Conservation (phyloP, 257 asterid species). For the Ilex asprella region DNA sequence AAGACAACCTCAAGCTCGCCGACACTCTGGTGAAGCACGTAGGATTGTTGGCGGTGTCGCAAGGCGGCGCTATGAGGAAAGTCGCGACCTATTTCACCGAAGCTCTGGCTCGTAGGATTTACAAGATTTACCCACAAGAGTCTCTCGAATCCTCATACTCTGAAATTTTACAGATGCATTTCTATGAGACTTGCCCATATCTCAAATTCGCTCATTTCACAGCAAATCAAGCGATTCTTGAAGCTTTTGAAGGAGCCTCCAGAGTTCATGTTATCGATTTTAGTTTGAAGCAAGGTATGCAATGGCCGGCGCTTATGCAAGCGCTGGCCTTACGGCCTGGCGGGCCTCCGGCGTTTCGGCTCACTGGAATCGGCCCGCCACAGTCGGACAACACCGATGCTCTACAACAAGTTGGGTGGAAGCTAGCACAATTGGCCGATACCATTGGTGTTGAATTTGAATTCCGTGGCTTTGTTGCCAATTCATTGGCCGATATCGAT, state of each 20-base stretch:
- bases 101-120: conserved; percentile 58
- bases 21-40: conserved; percentile 65
- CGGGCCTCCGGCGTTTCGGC: conserved; percentile 64
- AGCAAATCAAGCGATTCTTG: conserved; percentile 75
- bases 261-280: conserved; percentile 71
- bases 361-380: conserved; percentile 77
- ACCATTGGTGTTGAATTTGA: conserved; percentile 64
- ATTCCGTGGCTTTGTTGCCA: conserved; percentile 64
- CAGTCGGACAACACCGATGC: conserved; percentile 69
- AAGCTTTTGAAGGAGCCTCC: conserved; percentile 48
- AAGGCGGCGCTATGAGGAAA: conserved; percentile 73
- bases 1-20: conserved; percentile 45
- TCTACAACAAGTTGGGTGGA: conserved; percentile 79
- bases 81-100: conserved; percentile 75
- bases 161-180: conserved; percentile 69
- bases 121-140: conserved; percentile 55
- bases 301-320: conserved; percentile 82
- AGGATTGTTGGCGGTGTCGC: conserved; percentile 59
- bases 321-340: conserved; percentile 64
- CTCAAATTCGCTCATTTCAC: conserved; percentile 81
- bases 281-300: conserved; percentile 75
- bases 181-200: conserved; percentile 70
- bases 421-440: conserved; percentile 64
- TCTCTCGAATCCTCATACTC: conserved; percentile 44
- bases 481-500: conserved; percentile 67